Conservation (phyloP, 352 stramenopile species). For the Globisporangium uncinulatum region DNA sequence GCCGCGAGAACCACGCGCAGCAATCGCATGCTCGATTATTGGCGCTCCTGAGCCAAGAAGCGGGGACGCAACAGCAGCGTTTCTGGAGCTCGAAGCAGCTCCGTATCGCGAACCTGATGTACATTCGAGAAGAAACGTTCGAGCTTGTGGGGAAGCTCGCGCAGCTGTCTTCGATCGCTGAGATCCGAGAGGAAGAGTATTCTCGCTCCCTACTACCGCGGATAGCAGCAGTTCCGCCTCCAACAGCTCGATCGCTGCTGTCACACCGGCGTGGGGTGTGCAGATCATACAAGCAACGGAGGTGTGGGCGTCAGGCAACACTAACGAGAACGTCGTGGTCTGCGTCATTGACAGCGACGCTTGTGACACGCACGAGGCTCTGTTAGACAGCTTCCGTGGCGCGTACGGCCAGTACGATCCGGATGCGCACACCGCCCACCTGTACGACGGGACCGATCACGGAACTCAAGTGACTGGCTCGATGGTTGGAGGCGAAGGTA, state of each 20-base stretch:
- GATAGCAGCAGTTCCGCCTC: no score
- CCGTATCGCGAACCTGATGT: no score
- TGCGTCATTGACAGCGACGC: constrained; percentile 24
- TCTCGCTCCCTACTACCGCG: no score
- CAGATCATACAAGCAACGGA: no score
- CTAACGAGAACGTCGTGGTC: constrained; percentile 12
- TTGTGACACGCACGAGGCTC: constrained; percentile 9
- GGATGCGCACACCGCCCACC: background rate
- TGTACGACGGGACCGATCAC: constrained; percentile 15
- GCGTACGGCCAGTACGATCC: constrained; percentile 14
- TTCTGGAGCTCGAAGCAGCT: constrained; percentile 7
- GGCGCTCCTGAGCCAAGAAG: constrained; percentile 4
- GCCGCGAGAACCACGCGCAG: constrained; percentile 6
- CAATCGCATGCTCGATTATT: constrained; percentile 9
- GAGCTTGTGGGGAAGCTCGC: no score
- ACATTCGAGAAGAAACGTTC: no score
- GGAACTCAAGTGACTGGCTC: constrained; percentile 13
- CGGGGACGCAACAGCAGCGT: background rate
- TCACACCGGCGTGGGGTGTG: no score
- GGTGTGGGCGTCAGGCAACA: no score
- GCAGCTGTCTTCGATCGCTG: no score
- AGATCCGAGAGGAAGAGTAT: no score
- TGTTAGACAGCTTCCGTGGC: constrained; percentile 14
- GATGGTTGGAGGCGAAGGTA: constrained; percentile 13
- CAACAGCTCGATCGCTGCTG: no score